Evolutionary conservation across 2,329 filamentous ascomycete species (phyloP).

Genomic region (Graphilbum sp.): DNA sequence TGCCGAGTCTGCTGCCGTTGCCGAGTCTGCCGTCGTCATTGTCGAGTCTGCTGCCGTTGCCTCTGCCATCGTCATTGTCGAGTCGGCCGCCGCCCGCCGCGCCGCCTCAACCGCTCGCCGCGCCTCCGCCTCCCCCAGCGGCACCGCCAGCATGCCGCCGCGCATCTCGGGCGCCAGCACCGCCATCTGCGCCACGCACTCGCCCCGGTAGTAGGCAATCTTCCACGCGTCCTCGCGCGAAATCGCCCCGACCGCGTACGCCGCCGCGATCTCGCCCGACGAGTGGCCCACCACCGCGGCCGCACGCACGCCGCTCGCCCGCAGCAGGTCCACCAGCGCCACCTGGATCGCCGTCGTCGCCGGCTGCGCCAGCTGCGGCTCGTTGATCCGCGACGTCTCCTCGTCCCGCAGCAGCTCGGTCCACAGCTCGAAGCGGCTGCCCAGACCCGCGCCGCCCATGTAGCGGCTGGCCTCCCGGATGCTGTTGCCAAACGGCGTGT

Average conservation of each 20-base stretch:
- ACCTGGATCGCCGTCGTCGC: conserved; percentile 19
- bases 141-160: conserved; percentile 32
- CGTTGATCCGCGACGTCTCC: conserved; percentile 10
- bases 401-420: conserved; percentile 6
- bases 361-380: conserved; percentile 15
- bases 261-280: conserved; percentile 21
- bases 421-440: conserved; percentile 13
- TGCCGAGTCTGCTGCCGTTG: too few species aligned
- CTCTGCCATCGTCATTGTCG: too few species aligned
- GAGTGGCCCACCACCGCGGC: conserved; percentile 18
- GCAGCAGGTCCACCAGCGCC: conserved; percentile 17
- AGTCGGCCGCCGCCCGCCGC: too few species aligned
- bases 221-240: conserved; percentile 14
- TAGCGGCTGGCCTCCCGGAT: conserved; percentile 15
- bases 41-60: conserved; percentile 11
- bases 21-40: too few species aligned
- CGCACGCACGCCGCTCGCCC: conserved; percentile 12
- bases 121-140: conserved; percentile 20
- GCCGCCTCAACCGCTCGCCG: conserved; percentile 11
- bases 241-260: conserved; percentile 16
- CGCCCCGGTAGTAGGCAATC: conserved; percentile 17
- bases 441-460: conserved; percentile 8
- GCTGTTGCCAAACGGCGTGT: conserved; percentile 13
- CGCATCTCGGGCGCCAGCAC: conserved; percentile 1
- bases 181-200: conserved; percentile 13